Conservation (phyloP, 768 basidiomycete genomes). For the Mycena rebaudengoi region DNA sequence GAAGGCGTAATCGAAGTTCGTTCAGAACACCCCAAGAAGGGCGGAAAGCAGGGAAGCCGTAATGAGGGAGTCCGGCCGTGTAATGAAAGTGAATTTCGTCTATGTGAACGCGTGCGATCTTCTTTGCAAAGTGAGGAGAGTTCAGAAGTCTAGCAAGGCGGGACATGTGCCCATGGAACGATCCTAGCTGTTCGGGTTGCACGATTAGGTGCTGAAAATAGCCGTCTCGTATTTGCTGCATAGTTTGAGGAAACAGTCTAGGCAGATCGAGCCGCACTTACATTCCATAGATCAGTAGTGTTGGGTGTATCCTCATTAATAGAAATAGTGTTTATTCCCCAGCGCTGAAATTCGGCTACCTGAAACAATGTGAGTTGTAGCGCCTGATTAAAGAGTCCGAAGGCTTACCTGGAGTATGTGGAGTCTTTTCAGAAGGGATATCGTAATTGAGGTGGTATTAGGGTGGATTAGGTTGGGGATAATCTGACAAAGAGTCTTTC, state of each 20-base stretch:
- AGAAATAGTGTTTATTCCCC: not conserved
- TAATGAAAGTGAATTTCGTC: slow-evolving; percentile 37
- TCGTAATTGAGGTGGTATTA: not conserved
- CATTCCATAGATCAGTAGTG: not conserved
- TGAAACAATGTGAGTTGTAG: no score
- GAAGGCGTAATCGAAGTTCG: slow-evolving; percentile 25
- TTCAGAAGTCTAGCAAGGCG: slow-evolving; percentile 19
- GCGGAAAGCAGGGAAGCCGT: slow-evolving; percentile 32
- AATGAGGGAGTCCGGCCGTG: no score
- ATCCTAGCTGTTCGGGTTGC: not conserved
- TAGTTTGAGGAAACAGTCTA: no score
- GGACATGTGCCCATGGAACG: slow-evolving; percentile 21
- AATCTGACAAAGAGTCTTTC: slow-evolving; percentile 38
- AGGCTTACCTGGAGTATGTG: slow-evolving; percentile 19
- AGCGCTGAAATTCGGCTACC: not conserved
- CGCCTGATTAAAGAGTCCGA: no score
- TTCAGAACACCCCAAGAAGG: slow-evolving; percentile 31
- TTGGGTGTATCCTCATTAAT: not conserved
- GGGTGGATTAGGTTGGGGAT: slow-evolving; percentile 30
- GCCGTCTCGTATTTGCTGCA: not conserved
- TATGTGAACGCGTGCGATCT: slow-evolving; percentile 19
- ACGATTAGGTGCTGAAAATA: not conserved
- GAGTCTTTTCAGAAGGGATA: slow-evolving; percentile 18
- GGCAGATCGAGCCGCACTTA: no score
- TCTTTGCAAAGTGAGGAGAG: slow-evolving; percentile 1